Percentiles rank a stretch among this genome's conserved stretches.
Conservation (phyloP, 768 basidiomycete genomes). For the Suillus spraguei region DNA sequence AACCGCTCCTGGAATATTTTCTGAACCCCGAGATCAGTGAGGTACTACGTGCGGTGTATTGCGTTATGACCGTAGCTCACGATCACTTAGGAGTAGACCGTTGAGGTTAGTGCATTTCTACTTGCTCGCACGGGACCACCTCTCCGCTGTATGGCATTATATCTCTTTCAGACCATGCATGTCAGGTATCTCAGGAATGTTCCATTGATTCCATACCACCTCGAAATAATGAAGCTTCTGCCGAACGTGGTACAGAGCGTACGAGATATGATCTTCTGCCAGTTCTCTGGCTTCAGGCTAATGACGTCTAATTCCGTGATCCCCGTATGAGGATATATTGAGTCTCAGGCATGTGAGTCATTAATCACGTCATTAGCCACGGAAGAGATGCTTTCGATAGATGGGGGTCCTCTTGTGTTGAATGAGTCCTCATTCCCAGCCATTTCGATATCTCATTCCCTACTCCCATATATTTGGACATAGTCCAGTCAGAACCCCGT, state of each 20-base stretch:
- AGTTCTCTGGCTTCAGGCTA: neutral
- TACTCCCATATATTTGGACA: neutral
- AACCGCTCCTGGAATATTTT: neutral
- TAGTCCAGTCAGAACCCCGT: neutral
- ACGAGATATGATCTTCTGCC: neutral
- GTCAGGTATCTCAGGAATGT: neutral
- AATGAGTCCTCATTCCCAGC: neutral
- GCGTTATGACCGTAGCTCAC: neutral
- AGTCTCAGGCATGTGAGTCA: neutral
- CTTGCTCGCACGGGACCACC: neutral
- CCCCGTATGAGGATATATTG: conserved; percentile 1
- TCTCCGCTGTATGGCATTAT: neutral
- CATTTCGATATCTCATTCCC: neutral
- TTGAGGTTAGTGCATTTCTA: neutral
- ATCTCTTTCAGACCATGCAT: neutral
- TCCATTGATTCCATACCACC: neutral
- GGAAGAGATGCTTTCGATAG: neutral
- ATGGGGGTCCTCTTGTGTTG: neutral
- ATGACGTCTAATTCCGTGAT: neutral
- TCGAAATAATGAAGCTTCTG: neutral
- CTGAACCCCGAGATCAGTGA: neutral
- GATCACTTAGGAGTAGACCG: neutral
- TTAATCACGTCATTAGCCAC: neutral
- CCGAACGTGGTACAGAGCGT: neutral
- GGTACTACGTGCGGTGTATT: neutral